A percentile compares a stretch with the other conserved stretches of the same genome.
phyloP scores from a whole-genome alignment of 495 filamentous ascomycete species.

The Lindgomyces ingoldianus region DNA sequence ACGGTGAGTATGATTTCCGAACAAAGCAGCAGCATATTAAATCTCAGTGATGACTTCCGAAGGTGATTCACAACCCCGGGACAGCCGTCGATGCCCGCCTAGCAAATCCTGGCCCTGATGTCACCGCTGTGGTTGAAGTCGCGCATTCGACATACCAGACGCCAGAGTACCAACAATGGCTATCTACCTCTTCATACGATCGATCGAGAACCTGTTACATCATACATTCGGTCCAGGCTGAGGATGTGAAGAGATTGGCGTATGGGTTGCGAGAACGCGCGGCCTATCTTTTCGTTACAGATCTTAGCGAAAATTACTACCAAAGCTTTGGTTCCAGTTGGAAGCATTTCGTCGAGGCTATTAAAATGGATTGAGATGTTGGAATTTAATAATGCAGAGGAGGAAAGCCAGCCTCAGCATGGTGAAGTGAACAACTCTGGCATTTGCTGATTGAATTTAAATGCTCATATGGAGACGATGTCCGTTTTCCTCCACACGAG shows the following conservation, averaged over 20 bases:
- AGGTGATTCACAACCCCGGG: slow-evolving; percentile 30
- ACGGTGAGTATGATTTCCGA: background rate
- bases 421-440: no score
- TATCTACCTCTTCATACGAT: slow-evolving; percentile 2
- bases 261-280: slow-evolving; percentile 3
- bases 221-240: slow-evolving; percentile 12
- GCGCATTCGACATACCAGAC: background rate
- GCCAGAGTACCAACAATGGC: slow-evolving; percentile 13
- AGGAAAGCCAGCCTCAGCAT: background rate
- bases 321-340: slow-evolving; percentile 10
- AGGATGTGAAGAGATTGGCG: background rate
- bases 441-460: no score
- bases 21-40: background rate
- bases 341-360: slow-evolving; percentile 6
- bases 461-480: no score
- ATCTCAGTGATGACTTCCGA: background rate
- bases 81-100: slow-evolving; percentile 15
- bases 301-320: slow-evolving; percentile 13
- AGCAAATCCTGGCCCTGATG: slow-evolving; percentile 1
- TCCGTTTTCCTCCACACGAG: no score
- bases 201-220: slow-evolving; percentile 7
- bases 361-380: background rate
- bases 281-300: slow-evolving; percentile 26
- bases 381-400: no score
- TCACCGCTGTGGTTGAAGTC: slow-evolving; percentile 11